Evolutionary conservation across 192 early-diverging fungal genomes (phyloP), one percentile per base, ranked within the genome.

Genomic region (Obelidium mucronatum): DNA sequence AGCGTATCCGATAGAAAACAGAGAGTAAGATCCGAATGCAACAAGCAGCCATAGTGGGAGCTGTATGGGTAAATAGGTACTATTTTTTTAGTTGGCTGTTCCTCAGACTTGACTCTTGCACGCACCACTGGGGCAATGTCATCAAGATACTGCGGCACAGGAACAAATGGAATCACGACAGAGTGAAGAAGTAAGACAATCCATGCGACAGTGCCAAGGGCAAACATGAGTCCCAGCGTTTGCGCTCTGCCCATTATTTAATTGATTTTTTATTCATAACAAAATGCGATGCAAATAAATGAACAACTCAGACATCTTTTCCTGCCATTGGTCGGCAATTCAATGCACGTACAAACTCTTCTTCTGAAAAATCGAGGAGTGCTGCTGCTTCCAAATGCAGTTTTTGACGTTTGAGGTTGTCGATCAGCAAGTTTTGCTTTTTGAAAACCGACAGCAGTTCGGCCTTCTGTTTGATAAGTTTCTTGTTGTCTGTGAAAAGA

Each of bases 11-110:
- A 98, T 88, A 76, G 89, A 92, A 39, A 88, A 89, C 39, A 98
- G 89, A 36, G 92, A 93, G 81, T 97, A 97, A n/a, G 93, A 85
- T 5, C 96, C 95, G 78, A 97, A 94, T 1, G 88, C 79, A 39
- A 97, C 93, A 35, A 96, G 67, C 4, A 74, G 78, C 92, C 93
- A 94, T 80, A 90, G 90, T 2, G 94, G 93, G 24, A 95, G 74
- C 92, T 94, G n/a, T n/a, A n/a, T n/a, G n/a, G n/a, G n/a, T n/a
- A n/a, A n/a, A n/a, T n/a, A n/a, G n/a, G n/a, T n/a, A n/a, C n/a
- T n/a, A n/a, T n/a, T n/a, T n/a, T n/a, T n/a, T n/a, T n/a, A n/a
- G n/a, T n/a, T 79, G 64, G 44, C 11, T 48, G 34, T 66, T 44
- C 24, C 17, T 66, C 17, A n/a, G 40, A 15, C 17, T 37, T n/a